Conservation (phyloP, 495 filamentous ascomycete species). For the Aspergillus baeticus region DNA sequence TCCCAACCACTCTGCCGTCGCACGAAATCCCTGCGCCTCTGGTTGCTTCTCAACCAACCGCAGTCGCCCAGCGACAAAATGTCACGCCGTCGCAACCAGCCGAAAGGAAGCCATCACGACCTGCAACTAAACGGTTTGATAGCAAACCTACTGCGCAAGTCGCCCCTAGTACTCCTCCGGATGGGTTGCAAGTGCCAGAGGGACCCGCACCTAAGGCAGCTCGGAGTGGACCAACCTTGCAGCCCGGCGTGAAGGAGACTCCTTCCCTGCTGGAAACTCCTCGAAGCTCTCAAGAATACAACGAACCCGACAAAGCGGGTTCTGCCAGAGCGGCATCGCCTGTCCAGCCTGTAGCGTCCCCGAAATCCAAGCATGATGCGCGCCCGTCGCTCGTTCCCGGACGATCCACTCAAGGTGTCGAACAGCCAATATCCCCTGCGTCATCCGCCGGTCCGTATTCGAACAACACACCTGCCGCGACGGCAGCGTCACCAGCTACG, state of each 20-base stretch:
- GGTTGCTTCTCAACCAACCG: constrained; percentile 19
- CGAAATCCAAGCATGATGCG: constrained; percentile 31
- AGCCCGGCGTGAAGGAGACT: constrained; percentile 19
- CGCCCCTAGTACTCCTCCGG: constrained; percentile 12
- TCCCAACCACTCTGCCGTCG: constrained; percentile 22
- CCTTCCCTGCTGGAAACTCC: constrained; percentile 23
- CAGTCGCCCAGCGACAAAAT: constrained; percentile 21
- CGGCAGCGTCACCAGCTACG: constrained; percentile 40
- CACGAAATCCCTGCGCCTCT: constrained; percentile 16
- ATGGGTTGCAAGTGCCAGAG: constrained; percentile 15
- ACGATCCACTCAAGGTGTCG: constrained; percentile 22
- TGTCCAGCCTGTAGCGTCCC: constrained; percentile 14
- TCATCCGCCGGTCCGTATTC: constrained; percentile 45
- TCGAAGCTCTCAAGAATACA: constrained; percentile 23
- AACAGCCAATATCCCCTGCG: constrained; percentile 45
- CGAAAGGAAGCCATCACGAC: constrained; percentile 8
- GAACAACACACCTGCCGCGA: constrained; percentile 41
- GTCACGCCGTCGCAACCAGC: constrained; percentile 9
- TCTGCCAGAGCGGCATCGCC: constrained; percentile 20
- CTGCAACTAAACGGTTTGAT: constrained; percentile 3
- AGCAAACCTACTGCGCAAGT: constrained; percentile 13
- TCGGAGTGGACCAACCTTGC: constrained; percentile 10
- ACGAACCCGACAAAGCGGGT: constrained; percentile 8
- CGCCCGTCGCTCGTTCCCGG: constrained; percentile 33
- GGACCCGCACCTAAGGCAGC: constrained; percentile 7